Base-by-base conservation (phyloP, 164 flowering plant species). In the Litsea cubeba region DNA sequence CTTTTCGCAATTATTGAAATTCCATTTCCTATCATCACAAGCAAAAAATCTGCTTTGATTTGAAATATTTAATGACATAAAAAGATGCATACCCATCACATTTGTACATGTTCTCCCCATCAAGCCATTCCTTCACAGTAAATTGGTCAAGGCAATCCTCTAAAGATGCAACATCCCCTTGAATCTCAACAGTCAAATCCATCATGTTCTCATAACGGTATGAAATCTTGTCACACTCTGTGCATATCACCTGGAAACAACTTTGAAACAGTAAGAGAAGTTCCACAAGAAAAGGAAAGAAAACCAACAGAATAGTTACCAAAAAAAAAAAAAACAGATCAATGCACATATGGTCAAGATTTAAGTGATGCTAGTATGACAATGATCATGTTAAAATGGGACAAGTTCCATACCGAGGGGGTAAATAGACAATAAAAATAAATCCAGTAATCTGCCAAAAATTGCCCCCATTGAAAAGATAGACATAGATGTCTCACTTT, bases 171-270 rank as follows among this genome's bases (percentile, higher is more conserved):
- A 87, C 96, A 77, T 91, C 90, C 22, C 99, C 99, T 75, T 92
- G 96, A 76, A 95, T 95, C 80, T 95, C 98, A 75, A 95, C 98
- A 54, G 97, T 92, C 75, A 95, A 84, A 84, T 95, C 99, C 99
- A 95, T 90, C 99, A 95, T 95, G 84, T 87, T 93, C 78, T 95
- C 99, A 77, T 88, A 87, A 77, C 88, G 92, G 78, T 93, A 84
- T 68, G 99, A 95, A 40, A 87, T 74, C 63, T 90, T 87, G 65
- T 83, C 74, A 82, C 99, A 95, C 75, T 84, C 78, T 71, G 90
- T 73, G 76, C 99, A 95, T 65, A 85, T 85, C 72, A 95, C 98
- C 99, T 95, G 84, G 64, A 54, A 70, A 73, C 50, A 72, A 54
- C 63, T 25, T 66, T 66, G 22, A 71, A 72, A 8, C 32, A 50